A percentile compares a stretch with the other conserved stretches of the same genome.
These are phyloP conservation scores for Russula virescens DNA, from an alignment of 768 basidiomycete genomes.

Conservation along the genomic window DNA sequence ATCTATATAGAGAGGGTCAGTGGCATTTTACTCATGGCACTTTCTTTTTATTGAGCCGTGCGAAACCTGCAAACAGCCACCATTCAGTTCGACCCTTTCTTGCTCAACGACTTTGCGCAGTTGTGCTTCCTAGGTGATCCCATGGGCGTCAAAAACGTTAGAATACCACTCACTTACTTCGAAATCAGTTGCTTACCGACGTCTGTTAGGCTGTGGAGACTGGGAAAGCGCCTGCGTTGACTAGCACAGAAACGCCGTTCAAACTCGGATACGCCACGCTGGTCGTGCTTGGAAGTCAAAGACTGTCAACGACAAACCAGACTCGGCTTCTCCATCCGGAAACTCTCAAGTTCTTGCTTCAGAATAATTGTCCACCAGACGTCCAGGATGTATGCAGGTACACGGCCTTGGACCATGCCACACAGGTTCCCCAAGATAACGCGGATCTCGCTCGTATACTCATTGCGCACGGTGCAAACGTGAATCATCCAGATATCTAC, in stretches of 20 bases:
- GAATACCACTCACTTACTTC: not conserved
- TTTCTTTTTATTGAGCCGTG: constrained; percentile 3
- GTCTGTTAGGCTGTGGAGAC: not conserved
- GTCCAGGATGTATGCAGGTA: constrained; percentile 30
- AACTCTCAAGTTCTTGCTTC: constrained; percentile 33
- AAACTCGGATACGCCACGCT: constrained; percentile 23
- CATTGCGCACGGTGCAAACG: constrained; percentile 42
- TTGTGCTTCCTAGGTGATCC: not conserved
- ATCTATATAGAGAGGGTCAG: not conserved
- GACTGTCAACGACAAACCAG: not conserved
- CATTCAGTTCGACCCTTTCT: not conserved
- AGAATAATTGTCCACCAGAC: not conserved
- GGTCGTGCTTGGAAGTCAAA: constrained; percentile 24
- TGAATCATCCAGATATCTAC: constrained; percentile 44
- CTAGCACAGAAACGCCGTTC: constrained; percentile 24
- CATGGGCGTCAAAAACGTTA: not conserved
- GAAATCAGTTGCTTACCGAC: no score
- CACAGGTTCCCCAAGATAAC: constrained; percentile 29
- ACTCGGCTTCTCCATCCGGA: constrained; percentile 27
- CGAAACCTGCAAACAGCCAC: not conserved
- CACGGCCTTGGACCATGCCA: constrained; percentile 47
- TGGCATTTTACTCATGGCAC: not conserved
- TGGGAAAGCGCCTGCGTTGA: constrained; percentile 21
- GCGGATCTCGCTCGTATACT: constrained; percentile 36
- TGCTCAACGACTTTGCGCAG: not conserved